Base-by-base conservation (phyloP, 1,284 basidiomycete species). In the Apiotrichum laibachii region DNA sequence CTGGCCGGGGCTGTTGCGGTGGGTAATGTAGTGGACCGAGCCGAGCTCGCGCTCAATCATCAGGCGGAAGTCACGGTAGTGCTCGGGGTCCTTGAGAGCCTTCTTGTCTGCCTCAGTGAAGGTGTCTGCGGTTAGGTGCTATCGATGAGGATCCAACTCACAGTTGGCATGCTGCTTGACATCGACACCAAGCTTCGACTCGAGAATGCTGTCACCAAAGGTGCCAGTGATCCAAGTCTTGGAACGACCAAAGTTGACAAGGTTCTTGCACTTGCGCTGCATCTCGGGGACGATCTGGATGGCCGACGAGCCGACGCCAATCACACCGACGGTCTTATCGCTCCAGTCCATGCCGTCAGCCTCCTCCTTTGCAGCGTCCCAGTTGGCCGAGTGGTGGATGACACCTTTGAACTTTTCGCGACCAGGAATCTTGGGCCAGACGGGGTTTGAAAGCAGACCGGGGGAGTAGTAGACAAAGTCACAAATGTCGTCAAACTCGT, bases 381-480 rank as follows among this genome's bases (percentile, higher is more conserved):
- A 70, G 12, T 55, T 19, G 4, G 63, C 67, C 0, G 68, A 67
- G 59, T 71, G 70, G 51, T 56, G 63, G 8, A 71, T 34, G 43
- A 50, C 40, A 12, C 70, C 70, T 59, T 69, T 67, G 59, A 62
- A 72, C 4, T 51, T 52, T 33, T 67, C 59, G 31, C 67, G 58
- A 8, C 66, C 64, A 7, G 64, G 65, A 46, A 72, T 68, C 50
- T 67, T 61, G 31, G 70, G 69, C 73, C 72, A 75, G 43, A 61
- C 65, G 56, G 70, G 71, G 5, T 60, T 56, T 52, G 57, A 61
- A 13, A 59, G 40, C 9, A 59, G 42, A 8, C 72, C 73, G 6
- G 55, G 57, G n/a, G 65, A 68, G 58, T 73, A 72, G 53, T 67
- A 60, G 55, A 73, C 59, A 39, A 72, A 59, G 56, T 75, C 70